Conservation (phyloP, 208 protist genomes). For the Phytomonas francai region DNA sequence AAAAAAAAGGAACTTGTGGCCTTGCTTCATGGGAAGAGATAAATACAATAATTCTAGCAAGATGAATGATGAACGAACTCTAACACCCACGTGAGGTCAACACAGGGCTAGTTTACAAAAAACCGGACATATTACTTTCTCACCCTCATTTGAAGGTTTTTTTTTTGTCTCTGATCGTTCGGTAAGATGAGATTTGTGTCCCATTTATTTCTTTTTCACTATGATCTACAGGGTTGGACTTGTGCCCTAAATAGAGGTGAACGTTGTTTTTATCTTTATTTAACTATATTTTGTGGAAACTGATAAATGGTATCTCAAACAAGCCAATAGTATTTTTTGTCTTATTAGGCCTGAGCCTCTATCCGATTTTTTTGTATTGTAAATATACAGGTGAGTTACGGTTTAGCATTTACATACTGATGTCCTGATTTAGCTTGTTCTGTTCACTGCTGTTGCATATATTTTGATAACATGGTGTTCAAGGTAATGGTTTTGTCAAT, state of each 20-base stretch:
- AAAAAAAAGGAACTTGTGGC: neutral
- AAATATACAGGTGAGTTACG: neutral
- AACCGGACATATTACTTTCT: neutral
- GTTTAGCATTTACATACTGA: neutral
- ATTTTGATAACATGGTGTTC: neutral
- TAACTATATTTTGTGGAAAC: neutral
- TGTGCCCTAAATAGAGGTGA: neutral
- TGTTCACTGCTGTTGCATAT: neutral
- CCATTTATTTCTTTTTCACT: neutral
- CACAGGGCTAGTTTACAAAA: neutral
- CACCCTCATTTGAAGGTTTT: neutral
- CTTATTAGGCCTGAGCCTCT: neutral
- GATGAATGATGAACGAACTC: neutral
- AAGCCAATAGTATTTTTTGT: neutral
- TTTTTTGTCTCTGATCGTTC: neutral
- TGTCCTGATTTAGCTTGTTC: constrained; percentile 2
- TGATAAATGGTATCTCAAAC: neutral
- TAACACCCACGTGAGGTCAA: neutral
- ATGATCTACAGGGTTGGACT: neutral
- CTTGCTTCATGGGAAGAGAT: neutral
- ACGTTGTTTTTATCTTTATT: neutral
- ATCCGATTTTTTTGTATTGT: neutral
- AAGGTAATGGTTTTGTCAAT: neutral
- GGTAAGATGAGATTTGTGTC: neutral
- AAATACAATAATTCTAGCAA: neutral